Conservation (phyloP, 2,329 filamentous ascomycete genomes). For the Colletotrichum siamense region DNA sequence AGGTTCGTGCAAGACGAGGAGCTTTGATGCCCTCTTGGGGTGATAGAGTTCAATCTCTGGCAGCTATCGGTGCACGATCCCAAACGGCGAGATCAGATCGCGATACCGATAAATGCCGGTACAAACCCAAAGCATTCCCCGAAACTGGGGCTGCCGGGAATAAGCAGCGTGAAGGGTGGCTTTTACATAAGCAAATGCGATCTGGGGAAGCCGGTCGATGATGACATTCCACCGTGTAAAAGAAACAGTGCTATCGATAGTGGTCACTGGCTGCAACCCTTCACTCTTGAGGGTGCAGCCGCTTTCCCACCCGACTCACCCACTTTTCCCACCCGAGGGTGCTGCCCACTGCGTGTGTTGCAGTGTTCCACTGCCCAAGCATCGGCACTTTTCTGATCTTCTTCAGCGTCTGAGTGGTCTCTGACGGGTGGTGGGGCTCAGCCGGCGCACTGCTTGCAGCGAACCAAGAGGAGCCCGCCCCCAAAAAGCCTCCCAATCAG, state of each 20-base stretch:
- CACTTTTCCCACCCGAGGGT: background rate
- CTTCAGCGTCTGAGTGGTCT: background rate
- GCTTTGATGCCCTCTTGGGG: background rate
- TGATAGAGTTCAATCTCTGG: background rate
- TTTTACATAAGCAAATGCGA: background rate
- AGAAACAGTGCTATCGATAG: background rate
- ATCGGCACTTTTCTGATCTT: background rate
- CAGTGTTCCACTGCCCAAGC: background rate
- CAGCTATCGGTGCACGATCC: background rate
- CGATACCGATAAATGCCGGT: background rate
- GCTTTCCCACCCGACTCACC: background rate
- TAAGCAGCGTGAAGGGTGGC: background rate
- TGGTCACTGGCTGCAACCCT: background rate
- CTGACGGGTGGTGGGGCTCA: background rate
- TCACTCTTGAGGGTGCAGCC: background rate
- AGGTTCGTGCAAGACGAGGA: background rate
- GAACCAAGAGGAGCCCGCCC: background rate
- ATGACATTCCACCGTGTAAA: conserved; percentile 1
- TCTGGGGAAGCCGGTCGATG: conserved; percentile 12
- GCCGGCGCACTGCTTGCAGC: background rate
- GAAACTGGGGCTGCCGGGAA: background rate
- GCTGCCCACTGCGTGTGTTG: background rate
- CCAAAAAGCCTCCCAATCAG: background rate
- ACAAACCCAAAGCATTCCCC: background rate
- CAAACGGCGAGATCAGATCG: conserved; percentile 1